Evolutionary conservation across 176 grass and related monocot genomes (phyloP).

Genomic region (Otatea glauca): DNA sequence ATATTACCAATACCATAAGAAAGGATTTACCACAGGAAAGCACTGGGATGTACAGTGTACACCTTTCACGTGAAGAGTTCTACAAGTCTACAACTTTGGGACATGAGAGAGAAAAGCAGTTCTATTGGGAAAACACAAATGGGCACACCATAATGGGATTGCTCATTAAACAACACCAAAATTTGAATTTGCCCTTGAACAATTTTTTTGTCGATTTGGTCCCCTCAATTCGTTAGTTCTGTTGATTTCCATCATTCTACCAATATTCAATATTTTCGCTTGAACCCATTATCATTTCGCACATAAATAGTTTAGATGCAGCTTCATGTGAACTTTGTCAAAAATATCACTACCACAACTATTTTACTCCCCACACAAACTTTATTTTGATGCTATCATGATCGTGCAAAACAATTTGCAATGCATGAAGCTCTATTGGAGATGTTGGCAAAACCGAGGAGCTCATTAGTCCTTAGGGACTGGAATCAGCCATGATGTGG

Average conservation of each 20-base stretch:
- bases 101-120: not conserved
- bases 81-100: not conserved
- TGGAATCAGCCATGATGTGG: not conserved
- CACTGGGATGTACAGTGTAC: not conserved
- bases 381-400: not conserved
- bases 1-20: not conserved
- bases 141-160: not conserved
- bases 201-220: not conserved
- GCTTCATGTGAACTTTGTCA: slow-evolving; percentile 10
- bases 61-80: not conserved
- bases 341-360: slow-evolving; percentile 1
- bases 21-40: not conserved
- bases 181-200: not conserved
- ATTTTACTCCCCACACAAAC: not conserved
- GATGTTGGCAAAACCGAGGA: not conserved
- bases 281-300: not conserved
- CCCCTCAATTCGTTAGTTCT: not conserved
- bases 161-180: not conserved
- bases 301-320: not conserved
- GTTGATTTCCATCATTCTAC: not conserved
- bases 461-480: slow-evolving; percentile 8
- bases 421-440: not conserved
- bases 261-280: not conserved
- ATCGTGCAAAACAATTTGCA: slow-evolving; percentile 2
- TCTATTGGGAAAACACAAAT: not conserved